Evolutionary conservation across 2,329 filamentous ascomycete species (phyloP).

Genomic region (Ceratocystis huliohia): DNA sequence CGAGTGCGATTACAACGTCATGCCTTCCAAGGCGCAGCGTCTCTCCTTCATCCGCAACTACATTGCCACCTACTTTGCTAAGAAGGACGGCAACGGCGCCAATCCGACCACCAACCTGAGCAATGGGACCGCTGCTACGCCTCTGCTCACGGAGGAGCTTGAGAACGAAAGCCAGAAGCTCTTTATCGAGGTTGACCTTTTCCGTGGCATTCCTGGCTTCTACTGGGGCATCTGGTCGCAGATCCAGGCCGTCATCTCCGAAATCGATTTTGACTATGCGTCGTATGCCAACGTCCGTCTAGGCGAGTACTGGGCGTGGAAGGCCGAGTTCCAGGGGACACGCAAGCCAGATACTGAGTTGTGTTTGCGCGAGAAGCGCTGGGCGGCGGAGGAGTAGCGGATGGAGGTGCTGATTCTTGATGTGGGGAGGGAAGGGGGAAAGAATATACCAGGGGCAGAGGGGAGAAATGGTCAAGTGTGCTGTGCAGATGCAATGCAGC

Average conservation of each 20-base stretch:
- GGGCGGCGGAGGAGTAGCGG: conserved; percentile 44
- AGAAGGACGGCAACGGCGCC: conserved; percentile 28
- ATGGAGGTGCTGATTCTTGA: not conserved
- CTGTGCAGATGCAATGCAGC: not conserved
- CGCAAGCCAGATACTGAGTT: conserved; percentile 45
- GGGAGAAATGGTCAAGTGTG: not conserved
- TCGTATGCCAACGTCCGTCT: conserved; percentile 76
- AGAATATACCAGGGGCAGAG: not conserved
- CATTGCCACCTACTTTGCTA: conserved; percentile 56
- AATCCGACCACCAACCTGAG: not conserved
- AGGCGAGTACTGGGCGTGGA: conserved; percentile 89
- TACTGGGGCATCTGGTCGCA: conserved; percentile 89
- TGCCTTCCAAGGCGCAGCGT: conserved; percentile 67
- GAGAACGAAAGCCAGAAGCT: conserved; percentile 56
- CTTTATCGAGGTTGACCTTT: conserved; percentile 70
- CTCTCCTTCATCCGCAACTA: conserved; percentile 76
- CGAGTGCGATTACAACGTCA: conserved; percentile 75
- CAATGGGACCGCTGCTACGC: conserved; percentile 23
- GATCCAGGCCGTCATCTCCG: conserved; percentile 85
- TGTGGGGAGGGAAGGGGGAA: not conserved
- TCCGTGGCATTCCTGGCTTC: conserved; percentile 80
- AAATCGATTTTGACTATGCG: conserved; percentile 95
- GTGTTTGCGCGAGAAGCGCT: conserved; percentile 65
- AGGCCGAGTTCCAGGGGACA: conserved; percentile 55
- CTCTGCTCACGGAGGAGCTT: conserved; percentile 30